Percentiles rank a stretch among this genome's conserved stretches.
Evolutionary conservation across 345 rosid genomes (phyloP).

Genomic region (Nasturtium officinale): DNA sequence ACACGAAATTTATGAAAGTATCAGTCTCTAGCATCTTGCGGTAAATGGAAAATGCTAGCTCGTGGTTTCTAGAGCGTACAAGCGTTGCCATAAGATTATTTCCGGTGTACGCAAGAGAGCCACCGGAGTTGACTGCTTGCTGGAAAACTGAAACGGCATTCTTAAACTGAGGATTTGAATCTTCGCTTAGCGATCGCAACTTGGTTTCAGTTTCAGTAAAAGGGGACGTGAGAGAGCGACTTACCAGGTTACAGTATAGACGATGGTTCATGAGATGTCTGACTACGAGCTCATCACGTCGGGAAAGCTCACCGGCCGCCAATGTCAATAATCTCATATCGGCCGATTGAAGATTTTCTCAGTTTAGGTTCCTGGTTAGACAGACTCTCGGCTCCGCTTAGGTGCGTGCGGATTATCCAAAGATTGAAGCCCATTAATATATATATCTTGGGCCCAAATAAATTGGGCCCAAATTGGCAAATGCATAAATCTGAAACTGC

Average conservation of each 20-base stretch:
- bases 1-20: conserved; percentile 46
- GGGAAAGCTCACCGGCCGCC: conserved; percentile 25
- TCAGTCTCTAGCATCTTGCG: conserved; percentile 45
- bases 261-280: conserved; percentile 18
- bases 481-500: not conserved
- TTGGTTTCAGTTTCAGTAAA: conserved; percentile 45
- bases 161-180: conserved; percentile 42
- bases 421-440: not conserved
- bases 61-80: conserved; percentile 58
- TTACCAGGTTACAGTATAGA: too few relatives aligned
- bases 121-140: conserved; percentile 46
- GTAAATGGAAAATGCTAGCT: conserved; percentile 54
- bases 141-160: conserved; percentile 52
- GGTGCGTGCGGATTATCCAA: not conserved
- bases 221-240: conserved; percentile 25
- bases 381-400: too few relatives aligned
- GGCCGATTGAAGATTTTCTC: conserved; percentile 1
- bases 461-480: not conserved
- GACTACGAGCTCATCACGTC: conserved; percentile 11
- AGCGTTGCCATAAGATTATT: conserved; percentile 55
- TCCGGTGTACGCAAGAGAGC: conserved; percentile 41
- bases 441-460: not conserved
- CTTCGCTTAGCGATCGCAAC: conserved; percentile 45
- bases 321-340: conserved; percentile 20
- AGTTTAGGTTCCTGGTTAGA: too few relatives aligned